phyloP scores from a whole-genome alignment of 345 rosid species.

The Citrus unshiu region DNA sequence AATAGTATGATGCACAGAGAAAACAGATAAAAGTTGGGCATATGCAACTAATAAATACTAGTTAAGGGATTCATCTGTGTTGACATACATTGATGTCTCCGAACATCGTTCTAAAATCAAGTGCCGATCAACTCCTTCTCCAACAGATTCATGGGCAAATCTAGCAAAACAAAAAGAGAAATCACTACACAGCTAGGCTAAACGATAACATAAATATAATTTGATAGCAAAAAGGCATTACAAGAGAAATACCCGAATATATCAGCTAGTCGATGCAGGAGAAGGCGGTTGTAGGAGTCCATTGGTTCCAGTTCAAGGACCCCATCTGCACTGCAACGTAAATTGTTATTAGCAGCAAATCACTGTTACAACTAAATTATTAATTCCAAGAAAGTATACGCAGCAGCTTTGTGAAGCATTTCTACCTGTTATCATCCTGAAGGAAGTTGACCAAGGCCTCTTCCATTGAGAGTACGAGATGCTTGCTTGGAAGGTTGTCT shows the following conservation, averaged over 20 bases:
- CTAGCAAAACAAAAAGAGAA: constrained; percentile 25
- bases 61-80: background rate
- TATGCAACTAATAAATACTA: background rate
- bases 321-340: constrained; percentile 46
- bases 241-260: constrained; percentile 50
- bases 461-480: constrained; percentile 65
- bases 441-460: constrained; percentile 52
- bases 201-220: background rate
- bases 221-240: background rate
- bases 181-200: background rate
- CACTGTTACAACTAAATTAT: background rate
- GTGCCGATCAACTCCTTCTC: constrained; percentile 59
- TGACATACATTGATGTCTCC: constrained; percentile 58
- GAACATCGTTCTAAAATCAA: constrained; percentile 53
- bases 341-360: constrained; percentile 1
- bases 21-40: background rate
- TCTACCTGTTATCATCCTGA: constrained; percentile 36
- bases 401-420: background rate
- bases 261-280: constrained; percentile 65
- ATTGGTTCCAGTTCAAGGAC: constrained; percentile 63
- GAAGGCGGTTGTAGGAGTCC: constrained; percentile 65
- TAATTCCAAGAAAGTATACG: background rate
- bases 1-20: background rate
- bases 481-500: constrained; percentile 62
- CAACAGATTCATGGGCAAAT: constrained; percentile 66